Evolutionary conservation across 345 rosid species (phyloP), one percentile per base, ranked within the genome.

Genomic region (Odontarrhena argentea): DNA sequence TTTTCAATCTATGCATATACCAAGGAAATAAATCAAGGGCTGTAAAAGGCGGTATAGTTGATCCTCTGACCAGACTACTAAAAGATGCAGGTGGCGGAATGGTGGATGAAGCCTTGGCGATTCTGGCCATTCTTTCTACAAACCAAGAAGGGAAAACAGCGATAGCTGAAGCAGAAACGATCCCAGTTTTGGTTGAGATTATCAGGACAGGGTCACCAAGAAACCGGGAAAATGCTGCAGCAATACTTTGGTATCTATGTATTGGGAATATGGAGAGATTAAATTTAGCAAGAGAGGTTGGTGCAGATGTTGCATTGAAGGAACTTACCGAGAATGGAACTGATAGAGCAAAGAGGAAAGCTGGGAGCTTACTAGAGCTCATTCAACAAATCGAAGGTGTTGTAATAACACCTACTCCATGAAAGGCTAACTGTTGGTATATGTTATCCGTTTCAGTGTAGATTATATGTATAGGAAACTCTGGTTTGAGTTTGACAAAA

Each of bases 1-100:
- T 91, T 18, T 94, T 94, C 75, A 94, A 94, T 69, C 86, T 94
- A 9, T 84, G 88, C 13, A 91, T 94, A 73, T 91, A 94, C 76
- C 99, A 94, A 65, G 99, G 99, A 34, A 94, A 94, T 75, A 94
- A 91, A 71, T 96, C 90, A 0, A 89, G 99, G 74, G 99, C 99
- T 14, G 82, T 94, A 7, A 80, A 84, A 78, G 97, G 97, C 1
- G 99, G 99, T 30, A 91, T 94, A 3, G 86, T 94, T 35, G 82
- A 68, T 13, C 91, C 96, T 15, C 76, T 94, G 60, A 85, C 91
- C 76, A 77, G 81, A 49, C 75, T 91, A 41, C 77, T 94, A 56
- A 88, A 84, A 83, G 99, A 94, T 73, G 80, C 93, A 14, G 97
- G 97, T 30, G 86, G 96, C 1, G 99, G 97, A 38, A 91, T 94